These are phyloP conservation scores for Cajanus cajan DNA, from an alignment of 306 rosid genomes.

Conservation along the genomic window DNA sequence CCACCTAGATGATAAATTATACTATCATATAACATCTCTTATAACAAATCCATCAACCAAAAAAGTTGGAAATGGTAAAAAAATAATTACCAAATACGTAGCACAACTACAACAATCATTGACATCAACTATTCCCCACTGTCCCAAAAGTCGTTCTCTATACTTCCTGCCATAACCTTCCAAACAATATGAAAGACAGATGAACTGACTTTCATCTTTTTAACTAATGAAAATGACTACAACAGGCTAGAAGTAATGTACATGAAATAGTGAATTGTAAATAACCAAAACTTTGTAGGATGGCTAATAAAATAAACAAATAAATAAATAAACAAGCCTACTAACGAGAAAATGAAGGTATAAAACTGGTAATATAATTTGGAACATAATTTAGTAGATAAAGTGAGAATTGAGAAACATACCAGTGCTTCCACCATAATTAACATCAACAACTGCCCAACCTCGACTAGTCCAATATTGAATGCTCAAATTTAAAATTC, in stretches of 20 bases:
- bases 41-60: slow-evolving; percentile 6
- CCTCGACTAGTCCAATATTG: slow-evolving; percentile 97
- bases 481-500: slow-evolving; percentile 64
- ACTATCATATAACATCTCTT: background rate
- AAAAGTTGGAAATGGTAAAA: slow-evolving; percentile 1
- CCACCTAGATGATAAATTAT: slow-evolving; percentile 23
- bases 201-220: background rate
- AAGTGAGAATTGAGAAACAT: slow-evolving; percentile 45
- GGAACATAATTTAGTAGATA: slow-evolving; percentile 15
- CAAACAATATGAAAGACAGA: slow-evolving; percentile 13
- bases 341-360: background rate
- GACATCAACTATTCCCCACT: slow-evolving; percentile 98
- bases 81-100: slow-evolving; percentile 66
- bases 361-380: background rate
- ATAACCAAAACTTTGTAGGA: background rate
- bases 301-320: background rate
- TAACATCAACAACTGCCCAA: slow-evolving; percentile 88
- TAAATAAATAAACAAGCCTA: background rate
- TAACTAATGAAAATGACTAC: background rate
- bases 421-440: slow-evolving; percentile 99
- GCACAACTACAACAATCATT: slow-evolving; percentile 96
- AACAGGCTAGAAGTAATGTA: background rate
- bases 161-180: slow-evolving; percentile 92
- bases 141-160: slow-evolving; percentile 79
- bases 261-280: background rate